These are phyloP conservation scores for Lippia alba DNA, from an alignment of 305 asterid species.

Conservation along the genomic window DNA sequence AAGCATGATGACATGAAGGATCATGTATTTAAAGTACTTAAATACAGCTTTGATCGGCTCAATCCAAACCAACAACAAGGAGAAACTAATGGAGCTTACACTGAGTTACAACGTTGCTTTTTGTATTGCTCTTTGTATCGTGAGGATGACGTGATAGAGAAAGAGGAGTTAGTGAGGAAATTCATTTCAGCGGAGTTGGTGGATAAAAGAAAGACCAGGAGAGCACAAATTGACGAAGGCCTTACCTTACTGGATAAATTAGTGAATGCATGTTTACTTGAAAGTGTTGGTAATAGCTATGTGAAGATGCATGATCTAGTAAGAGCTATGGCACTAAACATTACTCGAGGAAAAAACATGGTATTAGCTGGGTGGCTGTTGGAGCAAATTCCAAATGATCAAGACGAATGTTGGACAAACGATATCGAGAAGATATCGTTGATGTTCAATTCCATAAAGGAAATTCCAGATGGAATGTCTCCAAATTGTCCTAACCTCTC, in stretches of 20 bases:
- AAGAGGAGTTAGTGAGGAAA: too few relatives aligned
- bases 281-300: not conserved
- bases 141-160: not conserved
- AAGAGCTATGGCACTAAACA: not conserved
- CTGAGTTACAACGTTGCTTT: constrained; percentile 20
- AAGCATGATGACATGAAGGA: too few relatives aligned
- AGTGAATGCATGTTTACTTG: not conserved
- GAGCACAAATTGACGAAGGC: not conserved
- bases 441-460: not conserved
- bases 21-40: too few relatives aligned
- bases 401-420: not conserved
- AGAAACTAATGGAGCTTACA: not conserved
- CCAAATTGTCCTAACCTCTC: constrained; percentile 23
- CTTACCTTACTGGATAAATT: not conserved
- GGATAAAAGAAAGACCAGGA: not conserved
- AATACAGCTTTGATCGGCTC: too few relatives aligned
- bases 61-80: constrained; percentile 4
- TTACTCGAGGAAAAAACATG: too few relatives aligned
- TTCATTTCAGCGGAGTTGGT: not conserved
- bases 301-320: constrained; percentile 17
- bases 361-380: not conserved
- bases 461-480: constrained; percentile 1
- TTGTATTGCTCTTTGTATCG: constrained; percentile 24
- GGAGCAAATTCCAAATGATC: not conserved
- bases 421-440: not conserved